These are phyloP conservation scores for Tanacetum coccineum DNA, from an alignment of 129 eudicot species.

Conservation along the genomic window DNA sequence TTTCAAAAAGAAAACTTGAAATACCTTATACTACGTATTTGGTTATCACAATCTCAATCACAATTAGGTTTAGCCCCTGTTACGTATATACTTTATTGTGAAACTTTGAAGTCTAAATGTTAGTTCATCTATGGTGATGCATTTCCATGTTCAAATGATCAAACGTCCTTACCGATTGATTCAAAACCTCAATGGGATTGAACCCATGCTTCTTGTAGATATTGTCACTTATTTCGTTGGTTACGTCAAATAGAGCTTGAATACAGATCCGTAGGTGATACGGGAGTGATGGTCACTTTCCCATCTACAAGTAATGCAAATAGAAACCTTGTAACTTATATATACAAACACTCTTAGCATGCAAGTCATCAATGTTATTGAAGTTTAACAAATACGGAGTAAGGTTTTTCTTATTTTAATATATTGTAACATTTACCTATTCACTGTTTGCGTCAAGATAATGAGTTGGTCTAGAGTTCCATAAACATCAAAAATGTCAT, in stretches of 20 bases:
- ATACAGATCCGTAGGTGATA: conserved; percentile 43
- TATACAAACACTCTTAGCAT: background rate
- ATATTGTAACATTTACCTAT: conserved; percentile 29
- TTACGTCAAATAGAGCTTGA: conserved; percentile 42
- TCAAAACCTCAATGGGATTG: conserved; percentile 36
- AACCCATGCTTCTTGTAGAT: conserved; percentile 36
- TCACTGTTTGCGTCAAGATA: conserved; percentile 50
- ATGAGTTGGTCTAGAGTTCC: conserved; percentile 48
- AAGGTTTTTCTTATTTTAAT: background rate
- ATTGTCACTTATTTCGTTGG: conserved; percentile 32
- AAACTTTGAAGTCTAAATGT: too few relatives aligned
- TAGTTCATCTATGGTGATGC: too few relatives aligned
- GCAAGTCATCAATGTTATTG: background rate
- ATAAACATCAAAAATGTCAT: conserved; percentile 65
- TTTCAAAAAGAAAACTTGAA: too few relatives aligned
- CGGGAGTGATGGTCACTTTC: conserved; percentile 48
- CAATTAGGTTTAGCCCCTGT: too few relatives aligned
- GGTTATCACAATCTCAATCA: too few relatives aligned
- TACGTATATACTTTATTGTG: too few relatives aligned
- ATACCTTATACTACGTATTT: too few relatives aligned
- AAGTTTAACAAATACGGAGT: background rate
- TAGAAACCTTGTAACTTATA: background rate
- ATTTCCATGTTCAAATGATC: too few relatives aligned
- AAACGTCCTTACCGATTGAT: conserved; percentile 25
- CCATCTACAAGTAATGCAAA: conserved; percentile 42